Evolutionary conservation across 352 stramenopile species (phyloP).

Genomic region (Chrysophaeum taylorii): DNA sequence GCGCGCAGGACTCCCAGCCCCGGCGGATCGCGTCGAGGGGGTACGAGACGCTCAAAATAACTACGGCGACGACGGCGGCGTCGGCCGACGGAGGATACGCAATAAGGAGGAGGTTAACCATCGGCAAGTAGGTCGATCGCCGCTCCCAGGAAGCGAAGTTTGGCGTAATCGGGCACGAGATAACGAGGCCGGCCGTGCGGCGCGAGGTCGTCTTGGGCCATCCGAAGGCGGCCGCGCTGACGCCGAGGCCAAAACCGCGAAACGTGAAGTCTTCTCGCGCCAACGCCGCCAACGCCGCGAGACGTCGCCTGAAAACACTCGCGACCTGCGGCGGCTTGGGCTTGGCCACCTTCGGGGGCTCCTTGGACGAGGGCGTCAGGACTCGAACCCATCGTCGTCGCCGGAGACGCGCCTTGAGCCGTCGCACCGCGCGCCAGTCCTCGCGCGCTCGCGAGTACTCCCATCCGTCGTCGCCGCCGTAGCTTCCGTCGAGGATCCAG

Average conservation of each 20-base stretch:
- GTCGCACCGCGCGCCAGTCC: too few species aligned
- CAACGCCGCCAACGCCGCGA: not conserved
- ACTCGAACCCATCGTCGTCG: not conserved
- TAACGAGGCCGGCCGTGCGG: not conserved
- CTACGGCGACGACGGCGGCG: not conserved
- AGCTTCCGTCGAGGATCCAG: not conserved
- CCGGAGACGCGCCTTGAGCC: too few species aligned
- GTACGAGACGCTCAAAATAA: not conserved
- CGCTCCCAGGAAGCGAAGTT: constrained; percentile 10
- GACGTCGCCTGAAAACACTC: not conserved
- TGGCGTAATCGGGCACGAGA: not conserved
- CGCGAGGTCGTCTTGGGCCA: not conserved
- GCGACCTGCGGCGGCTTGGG: not conserved
- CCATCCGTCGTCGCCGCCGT: not conserved
- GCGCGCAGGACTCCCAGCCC: not conserved
- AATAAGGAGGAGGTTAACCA: not conserved
- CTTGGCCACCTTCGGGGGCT: too few species aligned
- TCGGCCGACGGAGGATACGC: not conserved
- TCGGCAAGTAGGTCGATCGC: not conserved
- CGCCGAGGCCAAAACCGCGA: constrained; percentile 7
- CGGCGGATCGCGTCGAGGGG: not conserved
- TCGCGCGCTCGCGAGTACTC: too few species aligned
- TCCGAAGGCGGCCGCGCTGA: too few species aligned
- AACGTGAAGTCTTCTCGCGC: constrained; percentile 6
- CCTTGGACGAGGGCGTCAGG: not conserved